Evolutionary conservation across 768 basidiomycete species (phyloP).

Genomic region (Tulasnella sp.): DNA sequence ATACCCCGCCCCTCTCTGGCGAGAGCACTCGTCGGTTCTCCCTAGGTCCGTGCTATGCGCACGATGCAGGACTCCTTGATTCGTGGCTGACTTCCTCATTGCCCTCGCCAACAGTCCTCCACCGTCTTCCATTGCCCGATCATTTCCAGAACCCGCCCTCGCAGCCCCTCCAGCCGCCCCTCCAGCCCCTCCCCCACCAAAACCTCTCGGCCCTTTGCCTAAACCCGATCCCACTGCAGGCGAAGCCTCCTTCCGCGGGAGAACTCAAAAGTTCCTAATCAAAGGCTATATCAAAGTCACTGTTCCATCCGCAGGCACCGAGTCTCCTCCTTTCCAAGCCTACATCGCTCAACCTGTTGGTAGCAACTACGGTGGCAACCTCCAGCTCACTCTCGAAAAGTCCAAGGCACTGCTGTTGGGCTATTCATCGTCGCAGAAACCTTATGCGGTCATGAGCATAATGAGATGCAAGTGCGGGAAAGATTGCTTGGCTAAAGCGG

Average conservation of each 20-base stretch:
- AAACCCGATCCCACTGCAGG: neutral
- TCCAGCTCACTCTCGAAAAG: neutral
- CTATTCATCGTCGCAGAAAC: neutral
- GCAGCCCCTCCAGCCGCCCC: neutral
- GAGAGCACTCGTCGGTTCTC: neutral
- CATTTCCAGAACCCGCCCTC: neutral
- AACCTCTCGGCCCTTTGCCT: neutral
- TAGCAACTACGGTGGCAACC: neutral
- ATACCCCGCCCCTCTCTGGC: neutral
- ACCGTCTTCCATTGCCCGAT: neutral
- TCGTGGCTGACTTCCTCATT: neutral
- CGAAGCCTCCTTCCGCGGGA: neutral
- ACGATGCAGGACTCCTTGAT: neutral
- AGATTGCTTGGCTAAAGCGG: neutral
- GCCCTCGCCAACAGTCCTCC: neutral
- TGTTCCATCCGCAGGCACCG: neutral
- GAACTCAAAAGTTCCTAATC: neutral
- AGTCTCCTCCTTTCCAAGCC: neutral
- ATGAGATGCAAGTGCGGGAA: neutral
- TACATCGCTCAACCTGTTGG: neutral
- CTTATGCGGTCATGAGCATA: neutral
- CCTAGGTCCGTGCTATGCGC: neutral
- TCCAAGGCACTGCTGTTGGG: neutral
- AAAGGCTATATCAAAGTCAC: neutral
- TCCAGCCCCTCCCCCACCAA: neutral